These are phyloP conservation scores for Musa balbisiana DNA, from an alignment of 202 grass and related monocot species.

Conservation along the genomic window DNA sequence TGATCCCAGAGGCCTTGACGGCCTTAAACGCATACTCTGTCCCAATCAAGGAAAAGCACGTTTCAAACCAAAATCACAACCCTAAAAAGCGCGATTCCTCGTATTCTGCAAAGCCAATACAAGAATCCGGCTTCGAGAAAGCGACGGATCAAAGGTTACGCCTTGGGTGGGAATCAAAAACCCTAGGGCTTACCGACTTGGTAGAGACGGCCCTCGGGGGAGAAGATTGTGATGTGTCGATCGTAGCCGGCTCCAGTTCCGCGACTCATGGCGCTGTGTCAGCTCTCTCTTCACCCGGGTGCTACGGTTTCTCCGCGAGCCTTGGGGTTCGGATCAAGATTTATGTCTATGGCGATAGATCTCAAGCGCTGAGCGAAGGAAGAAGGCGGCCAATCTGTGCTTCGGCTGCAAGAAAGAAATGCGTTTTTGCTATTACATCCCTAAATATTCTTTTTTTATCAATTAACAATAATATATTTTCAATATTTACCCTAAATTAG, in stretches of 20 bases:
- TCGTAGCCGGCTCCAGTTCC: conserved; percentile 94
- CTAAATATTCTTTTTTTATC: too few relatives aligned
- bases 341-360: not conserved
- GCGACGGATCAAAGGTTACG: not conserved
- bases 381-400: too few relatives aligned
- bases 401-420: too few relatives aligned
- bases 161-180: not conserved
- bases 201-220: conserved; percentile 91
- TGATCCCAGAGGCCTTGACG: conserved; percentile 81
- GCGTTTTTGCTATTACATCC: too few relatives aligned
- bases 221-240: conserved; percentile 99
- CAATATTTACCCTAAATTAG: too few relatives aligned
- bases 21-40: conserved; percentile 99
- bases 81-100: conserved; percentile 6
- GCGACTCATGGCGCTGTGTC: conserved; percentile 52
- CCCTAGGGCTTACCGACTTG: conserved; percentile 75
- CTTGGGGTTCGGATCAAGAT: not conserved
- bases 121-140: conserved; percentile 20
- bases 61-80: not conserved
- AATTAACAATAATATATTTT: too few relatives aligned
- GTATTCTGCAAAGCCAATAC: not conserved
- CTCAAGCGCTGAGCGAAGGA: too few relatives aligned
- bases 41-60: not conserved
- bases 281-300: not conserved
- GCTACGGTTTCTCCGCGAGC: not conserved